A percentile compares a stretch with the other conserved stretches of the same genome.
Evolutionary conservation across 306 rosid genomes (phyloP).

Genomic region (Canavalia ensiformis): DNA sequence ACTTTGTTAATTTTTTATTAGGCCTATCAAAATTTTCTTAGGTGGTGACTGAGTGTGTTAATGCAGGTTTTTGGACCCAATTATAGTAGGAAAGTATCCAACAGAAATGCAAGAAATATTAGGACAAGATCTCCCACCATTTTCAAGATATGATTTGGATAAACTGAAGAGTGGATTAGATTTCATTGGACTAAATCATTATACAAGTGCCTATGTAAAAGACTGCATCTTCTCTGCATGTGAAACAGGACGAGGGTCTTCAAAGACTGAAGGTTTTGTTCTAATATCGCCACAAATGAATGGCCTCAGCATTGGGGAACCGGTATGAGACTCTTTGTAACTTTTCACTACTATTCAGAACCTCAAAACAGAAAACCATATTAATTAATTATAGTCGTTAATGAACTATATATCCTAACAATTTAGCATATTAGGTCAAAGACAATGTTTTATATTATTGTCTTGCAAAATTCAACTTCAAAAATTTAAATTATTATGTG

Average conservation of each 20-base stretch:
- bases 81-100: slow-evolving; percentile 69
- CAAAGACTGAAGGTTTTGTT: slow-evolving; percentile 68
- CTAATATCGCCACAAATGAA: slow-evolving; percentile 46
- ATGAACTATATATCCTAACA: no score
- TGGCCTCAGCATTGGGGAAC: slow-evolving; percentile 62
- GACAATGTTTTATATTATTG: no score
- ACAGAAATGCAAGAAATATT: slow-evolving; percentile 68
- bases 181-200: slow-evolving; percentile 81
- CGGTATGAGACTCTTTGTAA: slow-evolving; percentile 40
- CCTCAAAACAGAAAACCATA: background rate
- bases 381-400: background rate
- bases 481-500: no score
- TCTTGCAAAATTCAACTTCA: no score
- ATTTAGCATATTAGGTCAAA: no score
- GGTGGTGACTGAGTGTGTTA: background rate
- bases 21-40: background rate
- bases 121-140: slow-evolving; percentile 54
- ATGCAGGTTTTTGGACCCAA: slow-evolving; percentile 80
- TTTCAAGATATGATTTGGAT: slow-evolving; percentile 51
- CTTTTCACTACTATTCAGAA: background rate
- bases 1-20: background rate
- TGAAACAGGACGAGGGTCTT: slow-evolving; percentile 62
- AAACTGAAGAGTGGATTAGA: slow-evolving; percentile 62
- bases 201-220: slow-evolving; percentile 62
- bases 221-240: slow-evolving; percentile 72